Base-by-base conservation (phyloP, 2,329 filamentous ascomycete species). In the Neopestalotiopsis clavispora region DNA sequence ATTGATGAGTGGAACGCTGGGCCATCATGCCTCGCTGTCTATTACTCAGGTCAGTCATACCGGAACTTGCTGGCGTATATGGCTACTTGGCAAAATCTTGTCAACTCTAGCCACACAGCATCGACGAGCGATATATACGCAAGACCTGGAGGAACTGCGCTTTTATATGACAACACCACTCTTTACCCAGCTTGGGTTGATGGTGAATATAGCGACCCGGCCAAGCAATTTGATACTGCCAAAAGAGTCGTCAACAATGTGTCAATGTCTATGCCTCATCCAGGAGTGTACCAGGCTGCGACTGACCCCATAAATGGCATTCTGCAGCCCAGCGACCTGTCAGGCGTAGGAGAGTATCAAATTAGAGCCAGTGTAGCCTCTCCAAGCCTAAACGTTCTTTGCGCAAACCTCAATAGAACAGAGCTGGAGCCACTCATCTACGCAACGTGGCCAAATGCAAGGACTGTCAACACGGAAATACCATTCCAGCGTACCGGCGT, bases 191-290 rank as follows among this genome's bases (percentile, higher is more conserved):
- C 88, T 1, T 96, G 93, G 93, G 89, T 94, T 49, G 85, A 92
- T 68, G 82, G 79, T 0, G 74, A 85, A 1, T 80, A 84, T 9
- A 80, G 84, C 42, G 83, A 93, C 67, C 85, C 90, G 20, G 83
- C 84, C 0, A 77, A 80, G 3, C 80, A 84, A 0, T 91, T 85
- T 4, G 75, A 83, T 4, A 75, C 83, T 12, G 77, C 87, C 66
- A 80, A 82, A 0, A 84, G 92, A 32, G 84, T 92, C 49, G 82
- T 95, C 74, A 93, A 94, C 76, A 94, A 95, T 71, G 88, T 94
- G 32, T 92, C 91, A 0, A 84, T 95, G 72, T 92, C 92, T 0
- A 91, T 95, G 86, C 93, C 93, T 0, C 93, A 96, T 73, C 84
- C 90, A 0, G 89, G 82, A 58, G 85, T 96, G 0, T 89, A 92